These are phyloP conservation scores for Beauveria rudraprayagi DNA, from an alignment of 2,329 filamentous ascomycete species.

Conservation along the genomic window DNA sequence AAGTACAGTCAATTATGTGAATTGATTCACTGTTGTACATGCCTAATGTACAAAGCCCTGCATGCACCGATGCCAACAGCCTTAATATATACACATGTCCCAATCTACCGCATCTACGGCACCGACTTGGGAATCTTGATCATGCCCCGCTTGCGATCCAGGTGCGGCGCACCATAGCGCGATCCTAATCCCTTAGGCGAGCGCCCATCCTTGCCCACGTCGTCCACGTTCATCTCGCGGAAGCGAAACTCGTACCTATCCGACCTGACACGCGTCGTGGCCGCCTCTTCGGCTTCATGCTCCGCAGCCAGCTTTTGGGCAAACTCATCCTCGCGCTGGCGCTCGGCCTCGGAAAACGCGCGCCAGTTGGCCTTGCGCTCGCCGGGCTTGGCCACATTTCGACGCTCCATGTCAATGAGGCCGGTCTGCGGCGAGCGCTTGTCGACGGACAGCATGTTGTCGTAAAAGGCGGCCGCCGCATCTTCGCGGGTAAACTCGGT, in stretches of 20 bases:
- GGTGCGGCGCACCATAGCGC: conserved; percentile 55
- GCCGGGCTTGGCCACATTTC: conserved; percentile 25
- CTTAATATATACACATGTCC: neutral
- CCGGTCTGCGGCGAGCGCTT: conserved; percentile 54
- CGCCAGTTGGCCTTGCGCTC: conserved; percentile 32
- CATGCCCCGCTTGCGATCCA: conserved; percentile 55
- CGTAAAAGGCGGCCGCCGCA: conserved; percentile 56
- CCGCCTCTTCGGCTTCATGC: conserved; percentile 29
- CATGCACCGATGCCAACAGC: neutral
- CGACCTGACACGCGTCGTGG: conserved; percentile 37
- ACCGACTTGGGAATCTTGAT: conserved; percentile 61
- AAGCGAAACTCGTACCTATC: conserved; percentile 57
- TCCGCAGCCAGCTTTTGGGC: conserved; percentile 25
- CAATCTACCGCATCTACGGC: conserved; percentile 28
- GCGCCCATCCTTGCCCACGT: conserved; percentile 46
- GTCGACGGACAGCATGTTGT: conserved; percentile 52
- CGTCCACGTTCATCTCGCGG: conserved; percentile 48
- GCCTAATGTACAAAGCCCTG: conserved; percentile 7
- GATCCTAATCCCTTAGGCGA: conserved; percentile 46
- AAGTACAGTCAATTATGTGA: neutral
- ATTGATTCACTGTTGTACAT: conserved; percentile 1
- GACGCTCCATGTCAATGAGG: conserved; percentile 46
- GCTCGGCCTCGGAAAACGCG: conserved; percentile 34
- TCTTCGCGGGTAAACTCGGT: conserved; percentile 56
- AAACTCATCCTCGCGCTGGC: conserved; percentile 33